phyloP scores from a whole-genome alignment of 768 basidiomycete genomes.

The Calocera viscosa region DNA sequence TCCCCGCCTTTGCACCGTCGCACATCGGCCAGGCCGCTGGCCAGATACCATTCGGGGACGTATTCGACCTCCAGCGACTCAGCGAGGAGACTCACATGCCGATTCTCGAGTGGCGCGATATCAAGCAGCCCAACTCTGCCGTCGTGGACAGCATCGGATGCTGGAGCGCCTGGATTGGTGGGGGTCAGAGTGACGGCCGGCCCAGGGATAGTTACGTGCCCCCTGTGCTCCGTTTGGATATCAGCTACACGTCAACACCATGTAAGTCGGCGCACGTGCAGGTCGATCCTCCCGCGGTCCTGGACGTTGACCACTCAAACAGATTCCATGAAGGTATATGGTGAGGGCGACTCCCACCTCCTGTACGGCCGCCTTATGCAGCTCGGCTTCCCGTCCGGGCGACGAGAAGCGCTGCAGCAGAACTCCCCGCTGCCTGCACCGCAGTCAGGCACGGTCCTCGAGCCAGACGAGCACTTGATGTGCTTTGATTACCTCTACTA shows the following conservation, averaged over 20 bases:
- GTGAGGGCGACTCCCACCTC: slow-evolving; percentile 12
- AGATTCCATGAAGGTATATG: not conserved
- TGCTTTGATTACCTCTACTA: slow-evolving; percentile 20
- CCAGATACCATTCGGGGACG: slow-evolving; percentile 43
- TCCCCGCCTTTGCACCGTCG: slow-evolving; percentile 46
- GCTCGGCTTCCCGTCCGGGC: slow-evolving; percentile 15
- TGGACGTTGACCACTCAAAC: not conserved
- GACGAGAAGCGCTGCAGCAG: slow-evolving; percentile 9
- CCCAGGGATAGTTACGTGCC: slow-evolving; percentile 5
- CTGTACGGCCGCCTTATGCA: slow-evolving; percentile 17
- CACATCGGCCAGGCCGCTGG: slow-evolving; percentile 39
- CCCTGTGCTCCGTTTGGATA: slow-evolving; percentile 4
- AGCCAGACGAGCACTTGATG: slow-evolving; percentile 19
- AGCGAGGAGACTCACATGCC: slow-evolving; percentile 34
- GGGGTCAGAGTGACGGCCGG: slow-evolving; percentile 2
- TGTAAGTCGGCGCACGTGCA: slow-evolving; percentile 4
- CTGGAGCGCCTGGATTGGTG: slow-evolving; percentile 32
- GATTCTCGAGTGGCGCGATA: slow-evolving; percentile 51
- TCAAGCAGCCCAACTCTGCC: slow-evolving; percentile 34
- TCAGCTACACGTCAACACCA: slow-evolving; percentile 7
- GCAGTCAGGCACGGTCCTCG: slow-evolving; percentile 19
- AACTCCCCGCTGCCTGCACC: not conserved
- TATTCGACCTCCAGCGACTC: slow-evolving; percentile 48
- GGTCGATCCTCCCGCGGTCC: too few species aligned
- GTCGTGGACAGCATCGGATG: slow-evolving; percentile 28